Base-by-base conservation (phyloP, 495 filamentous ascomycete species). In the Neurospora sublineolata region DNA sequence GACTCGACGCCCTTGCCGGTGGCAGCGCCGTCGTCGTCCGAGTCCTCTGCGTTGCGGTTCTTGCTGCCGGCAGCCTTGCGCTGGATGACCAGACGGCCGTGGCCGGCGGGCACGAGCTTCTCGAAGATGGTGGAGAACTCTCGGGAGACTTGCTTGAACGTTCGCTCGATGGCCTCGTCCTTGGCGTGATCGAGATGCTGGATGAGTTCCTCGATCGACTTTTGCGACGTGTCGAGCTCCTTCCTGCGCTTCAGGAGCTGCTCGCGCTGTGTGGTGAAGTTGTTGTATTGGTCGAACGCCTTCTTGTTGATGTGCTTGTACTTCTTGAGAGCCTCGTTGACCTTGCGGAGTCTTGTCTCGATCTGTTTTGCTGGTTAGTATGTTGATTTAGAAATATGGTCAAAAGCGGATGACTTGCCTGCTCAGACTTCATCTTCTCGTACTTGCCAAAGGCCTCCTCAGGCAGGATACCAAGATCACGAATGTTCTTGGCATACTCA, bases 281-380 rank as follows among this genome's bases (percentile, higher is more conserved):
- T 96, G 82, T 93, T 94, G 85, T 97, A 98, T 80, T 99, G 95
- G 80, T 99, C 96, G 74, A 97, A 97, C 0, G 95, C 95, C 80
- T 99, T 99, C 83, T 98, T 99, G 87, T 99, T 99, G 78, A 99
- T 93, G 76, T 97, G 92, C 40, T 91, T 91, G 83, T 94, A 98
- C 78, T 97, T 97, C 82, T 98, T 98, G 58, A 99, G 85, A 0
- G 90, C 87, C 72, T 97, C 93, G 76, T 97, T 97, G 79, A 94
- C 92, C 79, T 95, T 97, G 80, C 95, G 91, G 9, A 99, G 88
- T 30, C 90, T 90, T 75, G 90, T 89, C n/a, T 93, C 89, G 33
- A 97, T 89, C 86, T 90, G 74, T 10, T 42, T 40, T 12, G 12
- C 18, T 37, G 36, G 76, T 79, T 74, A 77, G 77, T 73, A 33